These are phyloP conservation scores for Vairimorpha ceranae DNA, from an alignment of 371 early-diverging fungal species.

Conservation along the genomic window DNA sequence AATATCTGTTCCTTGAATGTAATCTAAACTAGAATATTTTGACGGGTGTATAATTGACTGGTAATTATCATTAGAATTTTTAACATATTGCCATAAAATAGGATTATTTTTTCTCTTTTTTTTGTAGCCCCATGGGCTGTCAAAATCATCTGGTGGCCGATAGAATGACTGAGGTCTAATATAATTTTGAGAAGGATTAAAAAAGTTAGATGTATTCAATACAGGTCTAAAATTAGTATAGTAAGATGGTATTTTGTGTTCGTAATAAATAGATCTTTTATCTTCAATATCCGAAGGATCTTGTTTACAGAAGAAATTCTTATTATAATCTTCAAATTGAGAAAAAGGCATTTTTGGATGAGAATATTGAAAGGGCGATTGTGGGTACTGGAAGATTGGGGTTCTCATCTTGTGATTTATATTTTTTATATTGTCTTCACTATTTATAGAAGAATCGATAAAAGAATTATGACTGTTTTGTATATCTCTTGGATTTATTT, in stretches of 20 bases:
- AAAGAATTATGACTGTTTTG: not conserved
- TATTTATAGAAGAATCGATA: not conserved
- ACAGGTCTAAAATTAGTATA: not conserved
- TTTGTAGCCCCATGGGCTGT: slow-evolving; percentile 55
- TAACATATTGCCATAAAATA: slow-evolving; percentile 51
- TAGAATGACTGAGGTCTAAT: not conserved
- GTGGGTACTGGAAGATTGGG: no score
- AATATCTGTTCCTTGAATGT: slow-evolving; percentile 25
- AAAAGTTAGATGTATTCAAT: not conserved
- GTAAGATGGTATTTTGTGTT: not conserved
- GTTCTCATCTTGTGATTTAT: no score
- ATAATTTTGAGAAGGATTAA: not conserved
- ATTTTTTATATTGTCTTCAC: no score
- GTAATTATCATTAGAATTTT: slow-evolving; percentile 10
- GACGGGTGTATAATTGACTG: slow-evolving; percentile 43
- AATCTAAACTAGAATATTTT: slow-evolving; percentile 42
- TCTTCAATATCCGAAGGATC: no score
- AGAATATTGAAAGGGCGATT: no score
- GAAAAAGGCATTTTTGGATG: no score
- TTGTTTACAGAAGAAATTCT: no score
- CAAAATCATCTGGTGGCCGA: not conserved
- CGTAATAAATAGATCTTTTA: no score
- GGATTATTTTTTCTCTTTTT: slow-evolving; percentile 57
- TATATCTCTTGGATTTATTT: not conserved
- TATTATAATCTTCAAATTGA: no score